phyloP scores from a whole-genome alignment of 768 basidiomycete species.

The Lactarius psammicola region DNA sequence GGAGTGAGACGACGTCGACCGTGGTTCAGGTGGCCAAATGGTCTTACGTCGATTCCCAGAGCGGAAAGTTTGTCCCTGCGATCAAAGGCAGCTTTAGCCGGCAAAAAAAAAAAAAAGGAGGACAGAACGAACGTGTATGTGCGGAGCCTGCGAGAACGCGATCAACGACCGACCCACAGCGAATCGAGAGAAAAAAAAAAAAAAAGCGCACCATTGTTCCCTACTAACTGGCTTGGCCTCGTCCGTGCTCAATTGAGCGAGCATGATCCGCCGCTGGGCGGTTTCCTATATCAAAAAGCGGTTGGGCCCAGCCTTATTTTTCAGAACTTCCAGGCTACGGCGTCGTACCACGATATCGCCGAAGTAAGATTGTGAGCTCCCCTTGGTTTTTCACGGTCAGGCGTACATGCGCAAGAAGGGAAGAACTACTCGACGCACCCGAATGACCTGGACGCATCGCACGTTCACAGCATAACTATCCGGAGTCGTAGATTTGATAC shows the following conservation, averaged over 20 bases:
- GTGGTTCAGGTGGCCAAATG: not conserved
- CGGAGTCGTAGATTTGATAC: not conserved
- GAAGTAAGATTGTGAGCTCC: slow-evolving; percentile 6
- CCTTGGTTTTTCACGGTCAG: slow-evolving; percentile 1
- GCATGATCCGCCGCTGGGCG: slow-evolving; percentile 22
- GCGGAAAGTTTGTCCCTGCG: slow-evolving; percentile 20
- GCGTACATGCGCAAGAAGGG: not conserved
- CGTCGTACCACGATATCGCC: slow-evolving; percentile 20
- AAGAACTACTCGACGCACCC: not conserved
- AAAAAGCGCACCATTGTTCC: slow-evolving; percentile 14
- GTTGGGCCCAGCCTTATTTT: not conserved
- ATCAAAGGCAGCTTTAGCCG: not conserved
- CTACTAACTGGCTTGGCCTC: slow-evolving; percentile 12
- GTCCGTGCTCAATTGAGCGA: slow-evolving; percentile 22
- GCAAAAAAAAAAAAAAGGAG: too few species aligned
- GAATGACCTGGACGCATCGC: slow-evolving; percentile 18
- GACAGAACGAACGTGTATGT: slow-evolving; percentile 19
- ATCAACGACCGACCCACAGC: not conserved
- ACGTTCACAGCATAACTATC: slow-evolving; percentile 14
- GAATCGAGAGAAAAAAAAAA: not conserved
- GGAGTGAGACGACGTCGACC: not conserved
- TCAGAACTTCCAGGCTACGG: not conserved
- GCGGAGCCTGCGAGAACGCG: slow-evolving; percentile 9
- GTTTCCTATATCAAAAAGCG: slow-evolving; percentile 12
- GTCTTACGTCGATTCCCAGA: slow-evolving; percentile 23